Percentiles rank a stretch among this genome's conserved stretches.
Conservation (phyloP, 164 flowering plant genomes). For the Protea cynaroides region DNA sequence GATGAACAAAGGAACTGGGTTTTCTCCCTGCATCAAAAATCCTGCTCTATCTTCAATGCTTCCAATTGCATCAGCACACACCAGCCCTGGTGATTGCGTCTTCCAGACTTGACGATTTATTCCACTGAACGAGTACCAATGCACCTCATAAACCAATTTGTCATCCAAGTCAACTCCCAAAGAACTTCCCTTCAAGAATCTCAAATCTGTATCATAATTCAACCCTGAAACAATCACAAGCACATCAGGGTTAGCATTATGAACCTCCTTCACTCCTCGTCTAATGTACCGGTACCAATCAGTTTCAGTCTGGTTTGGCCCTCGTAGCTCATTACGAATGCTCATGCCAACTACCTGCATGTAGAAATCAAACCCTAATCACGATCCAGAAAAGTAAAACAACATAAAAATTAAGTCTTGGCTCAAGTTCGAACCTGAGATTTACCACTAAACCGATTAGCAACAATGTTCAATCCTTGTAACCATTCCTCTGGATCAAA, state of each 20-base stretch:
- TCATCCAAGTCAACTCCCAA: conserved; percentile 12
- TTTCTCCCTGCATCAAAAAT: conserved; percentile 22
- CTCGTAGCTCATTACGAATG: conserved; percentile 46
- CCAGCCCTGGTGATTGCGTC: conserved; percentile 13
- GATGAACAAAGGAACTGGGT: conserved; percentile 36
- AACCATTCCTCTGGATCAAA: conserved; percentile 42
- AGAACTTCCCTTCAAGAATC: conserved; percentile 22
- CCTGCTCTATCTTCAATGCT: conserved; percentile 13
- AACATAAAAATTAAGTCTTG: too few species aligned
- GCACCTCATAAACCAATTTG: conserved; percentile 48
- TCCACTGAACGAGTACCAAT: conserved; percentile 36
- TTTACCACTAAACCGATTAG: conserved; percentile 25
- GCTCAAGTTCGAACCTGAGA: conserved; percentile 23
- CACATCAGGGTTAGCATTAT: conserved; percentile 33
- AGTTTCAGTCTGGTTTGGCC: conserved; percentile 20
- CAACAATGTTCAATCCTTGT: conserved; percentile 31
- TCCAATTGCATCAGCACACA: conserved; percentile 13
- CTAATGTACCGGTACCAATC: conserved; percentile 31
- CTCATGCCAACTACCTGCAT: conserved; percentile 42
- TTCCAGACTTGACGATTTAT: conserved; percentile 20
- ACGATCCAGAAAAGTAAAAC: too few species aligned
- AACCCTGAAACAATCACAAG: conserved; percentile 46
- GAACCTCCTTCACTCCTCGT: conserved; percentile 25
- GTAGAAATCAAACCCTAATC: too few species aligned
- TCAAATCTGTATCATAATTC: conserved; percentile 27